Base-by-base conservation (phyloP, 2,329 filamentous ascomycete genomes). In the Aspergillus uvarum region DNA sequence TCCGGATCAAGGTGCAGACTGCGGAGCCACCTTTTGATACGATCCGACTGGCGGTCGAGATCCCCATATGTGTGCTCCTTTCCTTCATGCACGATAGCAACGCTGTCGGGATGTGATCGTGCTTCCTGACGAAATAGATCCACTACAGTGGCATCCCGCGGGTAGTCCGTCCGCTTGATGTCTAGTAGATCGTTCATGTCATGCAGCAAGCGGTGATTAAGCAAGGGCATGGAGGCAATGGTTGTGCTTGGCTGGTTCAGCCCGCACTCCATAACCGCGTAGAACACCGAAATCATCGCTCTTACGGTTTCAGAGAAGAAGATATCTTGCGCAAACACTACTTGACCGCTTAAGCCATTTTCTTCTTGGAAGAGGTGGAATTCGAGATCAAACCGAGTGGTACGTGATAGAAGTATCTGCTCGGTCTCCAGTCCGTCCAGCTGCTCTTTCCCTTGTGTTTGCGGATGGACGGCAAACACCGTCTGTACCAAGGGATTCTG, bases 351-450 rank as follows among this genome's bases (percentile, higher is more conserved):
- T 8, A 57, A n/a, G 6, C 29, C n/a, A 1, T 50, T 21, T 3
- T 48, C 35, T 11, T 44, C 19, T 26, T 56, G 49, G 42, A 44
- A 50, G 21, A 60, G 16, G 21, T 60, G 54, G 16, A 60, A 53
- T 21, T 57, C 38, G 16, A 60, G 59, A 26, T 57, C 54, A 21
- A 57, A 56, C 19, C 44, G 48, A 5, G 54, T 26, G 24, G 42
- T 22, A 32, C 44, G 8, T 14, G 24, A 19, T 3, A 51, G n/a
- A n/a, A 6, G n/a, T 5, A 52, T 42, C 12, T 35, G 14, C 22
- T 60, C 52, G 8, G 48, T 51, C 5, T 57, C 26, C 26, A 60
- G 19, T 21, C 53, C 58, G n/a, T 57, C 54, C 24, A 60, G 24
- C 1, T 14, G n/a, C 10, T 29, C 19, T 22, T 56, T 31, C 8